Conservation (phyloP, 805 yeast species). For the Lachancea waltii region DNA sequence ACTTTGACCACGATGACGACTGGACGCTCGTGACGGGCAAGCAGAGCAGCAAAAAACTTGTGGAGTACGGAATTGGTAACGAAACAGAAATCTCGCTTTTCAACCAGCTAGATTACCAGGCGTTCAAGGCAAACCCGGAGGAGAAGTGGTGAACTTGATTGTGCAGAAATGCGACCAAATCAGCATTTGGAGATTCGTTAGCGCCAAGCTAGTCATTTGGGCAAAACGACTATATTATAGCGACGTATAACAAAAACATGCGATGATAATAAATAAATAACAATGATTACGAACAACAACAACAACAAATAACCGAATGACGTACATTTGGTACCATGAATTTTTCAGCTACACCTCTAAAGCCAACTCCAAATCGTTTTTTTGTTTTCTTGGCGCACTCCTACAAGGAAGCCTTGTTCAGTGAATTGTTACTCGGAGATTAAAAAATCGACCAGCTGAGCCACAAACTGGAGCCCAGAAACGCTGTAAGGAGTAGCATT, state of each 20-base stretch:
- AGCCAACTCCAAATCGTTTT: not conserved
- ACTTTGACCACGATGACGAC: conserved; percentile 71
- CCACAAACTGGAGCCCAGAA: conserved; percentile 27
- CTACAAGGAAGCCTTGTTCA: too few relatives aligned
- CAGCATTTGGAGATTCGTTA: too few relatives aligned
- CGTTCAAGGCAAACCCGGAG: conserved; percentile 73
- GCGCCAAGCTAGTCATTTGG: too few relatives aligned
- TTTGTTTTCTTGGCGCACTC: not conserved
- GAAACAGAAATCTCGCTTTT: conserved; percentile 90
- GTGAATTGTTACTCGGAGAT: too few relatives aligned
- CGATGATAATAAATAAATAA: conserved; percentile 7
- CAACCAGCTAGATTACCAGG: conserved; percentile 57
- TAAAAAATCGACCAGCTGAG: conserved; percentile 20
- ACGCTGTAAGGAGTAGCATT: conserved; percentile 24
- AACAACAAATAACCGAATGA: not conserved
- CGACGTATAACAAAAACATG: not conserved
- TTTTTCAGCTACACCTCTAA: too few relatives aligned
- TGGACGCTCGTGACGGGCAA: conserved; percentile 52
- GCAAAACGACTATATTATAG: too few relatives aligned
- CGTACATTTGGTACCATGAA: too few relatives aligned
- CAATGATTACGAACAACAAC: not conserved
- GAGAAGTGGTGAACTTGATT: conserved; percentile 96
- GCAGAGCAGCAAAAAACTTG: conserved; percentile 35
- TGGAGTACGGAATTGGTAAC: conserved; percentile 59
- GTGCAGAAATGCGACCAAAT: too few relatives aligned